Base-by-base conservation (phyloP, 495 filamentous ascomycete genomes). In the Neurospora sp. region DNA sequence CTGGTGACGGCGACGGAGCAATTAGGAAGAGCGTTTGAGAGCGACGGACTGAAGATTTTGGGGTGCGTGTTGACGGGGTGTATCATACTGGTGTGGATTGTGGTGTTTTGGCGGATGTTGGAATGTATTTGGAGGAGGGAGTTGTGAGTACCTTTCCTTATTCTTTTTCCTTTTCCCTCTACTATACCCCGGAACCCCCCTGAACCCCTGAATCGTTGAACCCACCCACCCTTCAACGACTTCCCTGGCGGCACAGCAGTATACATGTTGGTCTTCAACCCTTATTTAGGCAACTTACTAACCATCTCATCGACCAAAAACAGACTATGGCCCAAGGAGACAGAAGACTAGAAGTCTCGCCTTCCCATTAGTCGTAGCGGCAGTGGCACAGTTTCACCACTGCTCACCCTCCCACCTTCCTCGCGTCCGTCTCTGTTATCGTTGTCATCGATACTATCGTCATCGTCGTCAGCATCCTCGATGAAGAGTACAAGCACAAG, bases 71-170 rank as follows among this genome's bases (percentile, higher is more conserved):
- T 93, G 80, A 86, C 89, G 0, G 80, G 82, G 20, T 83, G 88
- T 3, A 78, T 95, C 4, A 79, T 94, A 11, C 27, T 89, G n/a
- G 87, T 90, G 70, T 96, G 92, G 88, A 76, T 89, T 14, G 84
- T 91, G 72, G 91, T 97, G 31, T 88, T 91, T 71, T 82, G 76
- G 14, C 88, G 87, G 82, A 94, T 94, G 93, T 72, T 93, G 70
- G 81, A 88, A 1, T 91, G 92, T 22, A 84, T 97, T 42, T 78
- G 86, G 70, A 76, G 83, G 59, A 88, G 84, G 74, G 86, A 93
- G 74, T 41, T 81, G 79, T 79, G 27, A 71, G 77, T 75, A 37
- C 35, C 18, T 41, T n/a, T 10, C 70, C 70, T 11, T 39, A 6
- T 35, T 9, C 31, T 66, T 27, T 44, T 18, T 44, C 18, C 40